Evolutionary conservation across 768 basidiomycete species (phyloP), one percentile per base, ranked within the genome.

Genomic region (Amyloporia xantha): DNA sequence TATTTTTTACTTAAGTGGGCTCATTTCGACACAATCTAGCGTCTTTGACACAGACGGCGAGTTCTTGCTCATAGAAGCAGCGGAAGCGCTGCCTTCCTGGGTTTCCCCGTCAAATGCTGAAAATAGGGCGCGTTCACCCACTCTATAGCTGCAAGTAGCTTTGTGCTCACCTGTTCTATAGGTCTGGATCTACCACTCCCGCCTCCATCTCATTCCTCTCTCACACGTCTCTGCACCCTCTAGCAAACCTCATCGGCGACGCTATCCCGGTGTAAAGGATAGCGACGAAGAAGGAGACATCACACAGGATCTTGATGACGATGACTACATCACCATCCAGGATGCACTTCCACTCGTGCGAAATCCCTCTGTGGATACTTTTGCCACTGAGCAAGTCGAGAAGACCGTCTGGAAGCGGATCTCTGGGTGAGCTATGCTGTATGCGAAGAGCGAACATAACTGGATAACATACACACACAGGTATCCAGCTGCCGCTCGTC

Each of bases 11-110:
- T 41, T 6, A 36, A n/a, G 24, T 13, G 12, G 5, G 15, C 23
- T 41, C 48, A 15, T 25, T 50, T 4, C 44, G 47, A 20, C 43
- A 17, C 20, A 12, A 17, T 12, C 20, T 55, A 86, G 85, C 55
- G 77, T 86, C 11, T 82, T 78, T 51, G 96, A 99, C 69, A 85
- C 86, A 4, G 95, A 97, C 65, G 96, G 96, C 23, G 91, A 98
- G 58, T 97, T 98, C 62, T 68, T 98, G 39, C 75, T 99, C 48
- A 98, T 98, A 52, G 96, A 99, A 68, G 95, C 92, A 3, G 96
- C 96, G 19, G 87, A 96, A 44, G 76, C 72, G 24, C 70, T 99
- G 12, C 95, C 95, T 13, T 68, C 73, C 4, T 98, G 95, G 96
- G 83, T 96, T 40, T 86, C 84, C 24, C 96, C 95, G 12, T 74